A percentile compares a stretch with the other conserved stretches of the same genome.
These are phyloP conservation scores for Geum urbanum DNA, from an alignment of 306 rosid genomes.

Conservation along the genomic window DNA sequence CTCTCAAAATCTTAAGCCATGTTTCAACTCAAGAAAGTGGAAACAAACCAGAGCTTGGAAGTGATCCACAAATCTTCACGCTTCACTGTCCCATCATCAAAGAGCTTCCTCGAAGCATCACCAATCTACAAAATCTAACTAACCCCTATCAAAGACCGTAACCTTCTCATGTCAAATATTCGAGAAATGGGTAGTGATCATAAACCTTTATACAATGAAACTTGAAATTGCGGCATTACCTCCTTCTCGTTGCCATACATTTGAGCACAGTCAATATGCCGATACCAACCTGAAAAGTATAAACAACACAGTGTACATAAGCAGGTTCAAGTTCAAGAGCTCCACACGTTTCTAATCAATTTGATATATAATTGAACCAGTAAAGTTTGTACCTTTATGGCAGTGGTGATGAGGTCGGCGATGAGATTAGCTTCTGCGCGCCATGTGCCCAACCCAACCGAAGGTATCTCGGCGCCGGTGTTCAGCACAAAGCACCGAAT, in stretches of 20 bases:
- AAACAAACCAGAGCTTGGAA: constrained; percentile 64
- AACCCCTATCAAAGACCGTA: neutral
- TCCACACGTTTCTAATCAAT: neutral
- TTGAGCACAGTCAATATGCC: constrained; percentile 64
- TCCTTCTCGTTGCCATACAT: constrained; percentile 52
- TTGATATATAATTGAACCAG: no score
- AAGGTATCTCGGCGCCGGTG: constrained; percentile 77
- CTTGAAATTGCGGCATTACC: constrained; percentile 27
- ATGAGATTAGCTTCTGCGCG: constrained; percentile 46
- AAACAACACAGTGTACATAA: neutral
- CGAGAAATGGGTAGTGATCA: neutral
- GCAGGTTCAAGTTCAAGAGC: neutral
- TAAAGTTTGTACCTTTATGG: constrained; percentile 39
- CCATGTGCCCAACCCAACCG: constrained; percentile 74
- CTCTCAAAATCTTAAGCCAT: neutral
- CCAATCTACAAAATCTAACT: constrained; percentile 45
- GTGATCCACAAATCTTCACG: constrained; percentile 73
- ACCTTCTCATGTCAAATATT: neutral
- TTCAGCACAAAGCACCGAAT: constrained; percentile 47
- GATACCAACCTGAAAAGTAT: constrained; percentile 38
- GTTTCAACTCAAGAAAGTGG: neutral
- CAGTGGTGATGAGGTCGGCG: constrained; percentile 44
- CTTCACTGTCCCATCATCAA: constrained; percentile 51
- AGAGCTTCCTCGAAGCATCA: constrained; percentile 46
- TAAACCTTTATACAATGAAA: neutral